Conservation (phyloP, 1,139 yeast genomes). For the Magnusiomyces suaveolens region DNA sequence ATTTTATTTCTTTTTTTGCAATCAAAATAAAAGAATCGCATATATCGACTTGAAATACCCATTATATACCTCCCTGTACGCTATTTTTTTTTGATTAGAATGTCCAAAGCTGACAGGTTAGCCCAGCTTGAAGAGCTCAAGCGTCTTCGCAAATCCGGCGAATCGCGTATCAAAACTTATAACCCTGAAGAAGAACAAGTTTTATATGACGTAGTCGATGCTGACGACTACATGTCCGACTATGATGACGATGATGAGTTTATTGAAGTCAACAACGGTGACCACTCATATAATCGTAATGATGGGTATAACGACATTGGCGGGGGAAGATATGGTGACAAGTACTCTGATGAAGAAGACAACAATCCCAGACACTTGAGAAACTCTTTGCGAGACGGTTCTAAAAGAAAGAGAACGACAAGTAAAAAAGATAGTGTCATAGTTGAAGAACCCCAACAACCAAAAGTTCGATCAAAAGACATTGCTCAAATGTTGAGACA, state of each 20-base stretch:
- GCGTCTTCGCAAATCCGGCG: conserved; percentile 7
- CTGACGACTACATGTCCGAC: conserved; percentile 7
- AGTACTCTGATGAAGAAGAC: conserved; percentile 14
- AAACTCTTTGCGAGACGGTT: conserved; percentile 29
- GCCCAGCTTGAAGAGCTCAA: conserved; percentile 10
- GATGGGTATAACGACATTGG: conserved; percentile 16
- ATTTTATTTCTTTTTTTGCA: no score
- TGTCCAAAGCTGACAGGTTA: neutral
- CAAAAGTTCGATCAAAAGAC: conserved; percentile 13
- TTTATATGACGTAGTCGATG: conserved; percentile 14
- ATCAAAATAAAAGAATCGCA: neutral
- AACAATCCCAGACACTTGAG: conserved; percentile 35
- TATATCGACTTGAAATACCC: neutral
- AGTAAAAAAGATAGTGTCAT: conserved; percentile 9
- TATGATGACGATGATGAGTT: conserved; percentile 20
- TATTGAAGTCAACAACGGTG: conserved; percentile 18
- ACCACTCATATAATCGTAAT: conserved; percentile 12
- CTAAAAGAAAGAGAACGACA: conserved; percentile 8
- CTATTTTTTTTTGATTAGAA: neutral
- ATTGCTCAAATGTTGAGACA: conserved; percentile 9
- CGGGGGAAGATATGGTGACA: conserved; percentile 3
- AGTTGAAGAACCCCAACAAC: conserved; percentile 15
- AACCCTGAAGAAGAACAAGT: conserved; percentile 8
- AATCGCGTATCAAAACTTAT: conserved; percentile 3
- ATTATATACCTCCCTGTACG: neutral